Evolutionary conservation across 1,284 basidiomycete species (phyloP), one percentile per base, ranked within the genome.

Genomic region (Agaricales sp.): DNA sequence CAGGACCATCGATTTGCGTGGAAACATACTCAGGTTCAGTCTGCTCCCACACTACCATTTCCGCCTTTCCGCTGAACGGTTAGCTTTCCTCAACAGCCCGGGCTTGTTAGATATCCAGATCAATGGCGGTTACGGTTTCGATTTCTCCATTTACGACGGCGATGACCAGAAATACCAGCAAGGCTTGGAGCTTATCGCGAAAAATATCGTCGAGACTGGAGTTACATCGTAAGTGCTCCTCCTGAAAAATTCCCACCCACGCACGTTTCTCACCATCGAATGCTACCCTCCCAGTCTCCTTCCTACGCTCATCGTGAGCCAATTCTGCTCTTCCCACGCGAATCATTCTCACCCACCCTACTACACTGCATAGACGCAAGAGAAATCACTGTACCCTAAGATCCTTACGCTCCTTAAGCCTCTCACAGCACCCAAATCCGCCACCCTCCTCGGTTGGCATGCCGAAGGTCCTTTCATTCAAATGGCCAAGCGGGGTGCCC

Each of bases 401-500:
- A 57, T 88, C 25, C 66, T 89, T 2, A 67, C 69, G 48, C 70
- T 85, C 20, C 70, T 86, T 26, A 75, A 75, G 45, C 83, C 85
- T 0, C 78, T 75, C 63, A 75, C 78, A 45, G 75, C 75, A 43
- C 68, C 69, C 2, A 71, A 57, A 47, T 82, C 74, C 39, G 87
- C 87, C 0, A 84, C 78, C 48, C 66, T 87, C 2, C 75, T 94
- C 14, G 91, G 91, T 14, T 94, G 87, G 80, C 91, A 94, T 57
- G 87, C 79, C 24, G 92, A 94, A 64, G 92, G 92, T 0, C 92
- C 92, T 1, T 95, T 93, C 69, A 74, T 94, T 38, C 83, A 82
- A 51, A 67, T 75, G 52, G 78, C 75, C 39, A 89, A 90, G 61
- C 81, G 87, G 49, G 91, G 91, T 3, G 87, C 87, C 0, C 91